These are phyloP conservation scores for Aureobasidium leucospermi DNA, from an alignment of 2,329 filamentous ascomycete genomes.

Conservation along the genomic window DNA sequence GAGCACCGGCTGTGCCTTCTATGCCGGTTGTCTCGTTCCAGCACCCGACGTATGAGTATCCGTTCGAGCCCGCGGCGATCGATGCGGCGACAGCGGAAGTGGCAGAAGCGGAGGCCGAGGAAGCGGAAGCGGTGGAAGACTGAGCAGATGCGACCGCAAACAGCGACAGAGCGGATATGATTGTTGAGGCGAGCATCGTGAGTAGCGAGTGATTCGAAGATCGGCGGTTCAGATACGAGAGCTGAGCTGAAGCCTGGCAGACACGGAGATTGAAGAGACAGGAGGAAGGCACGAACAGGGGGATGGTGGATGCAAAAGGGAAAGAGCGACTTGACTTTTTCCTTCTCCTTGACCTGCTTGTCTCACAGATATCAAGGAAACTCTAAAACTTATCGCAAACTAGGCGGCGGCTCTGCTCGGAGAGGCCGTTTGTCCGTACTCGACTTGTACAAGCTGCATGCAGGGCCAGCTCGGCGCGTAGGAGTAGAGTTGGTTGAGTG, in stretches of 20 bases:
- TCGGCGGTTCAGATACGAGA: not conserved
- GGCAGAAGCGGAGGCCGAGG: conserved; percentile 23
- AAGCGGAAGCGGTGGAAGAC: conserved; percentile 20
- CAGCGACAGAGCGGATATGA: conserved; percentile 15
- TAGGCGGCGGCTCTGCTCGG: not conserved
- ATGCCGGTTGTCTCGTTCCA: conserved; percentile 48
- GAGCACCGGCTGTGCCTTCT: conserved; percentile 31
- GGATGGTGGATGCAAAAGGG: not conserved
- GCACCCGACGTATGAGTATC: conserved; percentile 50
- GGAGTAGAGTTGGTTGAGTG: conserved; percentile 5
- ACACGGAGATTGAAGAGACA: not conserved
- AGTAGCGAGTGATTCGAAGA: not conserved
- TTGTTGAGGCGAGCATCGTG: not conserved
- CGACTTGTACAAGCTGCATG: not conserved
- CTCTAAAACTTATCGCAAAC: conserved; percentile 4
- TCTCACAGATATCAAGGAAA: not conserved
- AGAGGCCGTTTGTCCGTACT: not conserved
- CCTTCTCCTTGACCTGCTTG: not conserved
- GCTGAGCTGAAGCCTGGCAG: not conserved
- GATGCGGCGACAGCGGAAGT: conserved; percentile 17
- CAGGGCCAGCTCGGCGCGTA: not conserved
- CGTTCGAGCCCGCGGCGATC: conserved; percentile 12
- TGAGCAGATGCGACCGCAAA: conserved; percentile 19
- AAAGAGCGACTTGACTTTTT: not conserved
- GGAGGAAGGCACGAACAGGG: not conserved